Evolutionary conservation across 805 yeast genomes (phyloP), one percentile per base, ranked within the genome.

Genomic region (Sugiyamaella lignohabitans): DNA sequence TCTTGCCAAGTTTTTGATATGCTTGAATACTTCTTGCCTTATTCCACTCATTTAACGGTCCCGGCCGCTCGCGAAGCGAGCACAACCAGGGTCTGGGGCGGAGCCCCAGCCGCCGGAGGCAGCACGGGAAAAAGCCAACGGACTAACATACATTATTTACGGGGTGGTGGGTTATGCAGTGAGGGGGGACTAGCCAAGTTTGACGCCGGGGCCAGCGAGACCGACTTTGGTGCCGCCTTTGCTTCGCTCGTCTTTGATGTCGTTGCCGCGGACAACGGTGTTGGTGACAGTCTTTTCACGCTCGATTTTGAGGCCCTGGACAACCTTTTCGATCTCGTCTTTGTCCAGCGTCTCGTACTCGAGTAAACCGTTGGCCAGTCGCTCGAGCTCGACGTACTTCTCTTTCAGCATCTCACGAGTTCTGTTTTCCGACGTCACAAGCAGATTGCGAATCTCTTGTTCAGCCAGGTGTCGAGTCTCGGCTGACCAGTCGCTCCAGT

Each of bases 401-500:
- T 77, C 82, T 18, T 66, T 63, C 53, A 93, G 72, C 63, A 91
- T 57, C 43, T 69, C 64, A 56, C 93, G 76, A 1, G 97, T 83
- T 63, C 98, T 79, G 38, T 74, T 73, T 63, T 89, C 97, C 21
- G 95, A 81, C 4, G 72, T 79, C 47, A 84, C 72, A 53, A 93
- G 73, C 51, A 86, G 69, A 42, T 75, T 78, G 48, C 96, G 74
- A 35, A 93, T 89, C 69, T 93, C 98, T 58, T 84, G 80, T 64
- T 93, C 99, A 11, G 98, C 98, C 66, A 82, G 72, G 61, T 87
- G 93, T 54, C 94, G 75, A 42, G 94, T 75, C 55, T 80, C 79
- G 11, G 91, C 84, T 1, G 96, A 87, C 98, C 98, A 93, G 38
- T 84, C 78, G 55, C 82, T 88, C 97, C 97, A 91, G 60, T 86